These are phyloP conservation scores for Phaeosphaeria sp. DNA, from an alignment of 2,329 filamentous ascomycete genomes.

Conservation along the genomic window DNA sequence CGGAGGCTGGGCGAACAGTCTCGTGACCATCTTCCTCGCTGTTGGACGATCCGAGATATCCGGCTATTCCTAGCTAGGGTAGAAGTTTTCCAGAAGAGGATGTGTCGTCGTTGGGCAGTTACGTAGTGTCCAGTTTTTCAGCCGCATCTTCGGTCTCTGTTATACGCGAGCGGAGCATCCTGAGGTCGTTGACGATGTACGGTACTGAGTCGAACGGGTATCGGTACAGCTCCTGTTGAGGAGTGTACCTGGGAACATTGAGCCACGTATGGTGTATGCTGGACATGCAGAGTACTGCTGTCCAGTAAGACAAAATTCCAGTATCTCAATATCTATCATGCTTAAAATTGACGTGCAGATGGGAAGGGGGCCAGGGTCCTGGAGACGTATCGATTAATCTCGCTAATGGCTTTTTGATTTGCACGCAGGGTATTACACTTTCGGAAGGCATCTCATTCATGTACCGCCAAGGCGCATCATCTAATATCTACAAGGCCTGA, in stretches of 20 bases:
- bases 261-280: too few relatives aligned
- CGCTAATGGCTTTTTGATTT: background rate
- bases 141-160: background rate
- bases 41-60: constrained; percentile 13
- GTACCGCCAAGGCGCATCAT: background rate
- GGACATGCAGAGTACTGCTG: too few relatives aligned
- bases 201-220: background rate
- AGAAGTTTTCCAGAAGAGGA: constrained; percentile 5
- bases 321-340: background rate
- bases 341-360: background rate
- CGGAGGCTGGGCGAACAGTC: constrained; percentile 17
- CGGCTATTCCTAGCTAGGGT: constrained; percentile 12
- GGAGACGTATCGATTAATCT: background rate
- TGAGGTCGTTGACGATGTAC: background rate
- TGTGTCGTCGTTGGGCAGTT: constrained; percentile 9
- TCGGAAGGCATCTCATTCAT: background rate
- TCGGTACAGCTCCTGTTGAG: background rate
- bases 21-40: constrained; percentile 15
- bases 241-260: too few relatives aligned
- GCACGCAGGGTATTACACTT: background rate
- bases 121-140: constrained; percentile 15
- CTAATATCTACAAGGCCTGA: background rate
- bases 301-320: too few relatives aligned
- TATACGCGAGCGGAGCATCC: background rate
- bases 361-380: background rate